Evolutionary conservation across 768 basidiomycete genomes (phyloP), one percentile per base, ranked within the genome.

Genomic region (Crassisporium funariophilum): DNA sequence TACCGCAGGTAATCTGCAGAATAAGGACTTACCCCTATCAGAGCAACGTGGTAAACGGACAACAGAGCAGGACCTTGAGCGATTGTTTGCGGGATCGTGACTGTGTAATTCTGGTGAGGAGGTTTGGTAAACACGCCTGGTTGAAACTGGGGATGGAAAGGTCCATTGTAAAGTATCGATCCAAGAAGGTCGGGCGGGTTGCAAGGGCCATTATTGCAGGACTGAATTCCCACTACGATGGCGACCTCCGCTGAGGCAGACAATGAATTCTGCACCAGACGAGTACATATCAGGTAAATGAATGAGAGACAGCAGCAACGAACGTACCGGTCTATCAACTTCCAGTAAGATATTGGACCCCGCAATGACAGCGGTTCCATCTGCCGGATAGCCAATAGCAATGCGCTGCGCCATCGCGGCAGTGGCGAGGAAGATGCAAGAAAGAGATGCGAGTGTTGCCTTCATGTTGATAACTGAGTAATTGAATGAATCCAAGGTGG

Each of bases 71-170:
- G 44, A 4, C 75, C 74, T 22, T 52, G 42, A 1, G 54, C 0
- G 7, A 58, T 13, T 3, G 16, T 36, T 19, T 60, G 38, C 1
- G 77, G 77, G 10, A 79, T 56, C 24, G 60, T 59, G 4, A 79
- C 64, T 3, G 72, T 69, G 47, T 76, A 74, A 52, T 77, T 76
- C 45, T 79, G 62, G 59, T 75, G 69, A 9, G 76, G 75, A 13
- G 66, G 68, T 45, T 65, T 62, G 33, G 15, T 31, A 1, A 58
- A 55, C 20, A 58, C 50, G 2, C 25, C 4, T 9, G 64, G 50
- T 15, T 70, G 57, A 46, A 52, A 60, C 46, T 70, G 52, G 0
- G 79, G 78, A 19, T 59, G 52, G 47, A 67, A 80, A 8, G 59
- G 59, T 13, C 78, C 79, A 34, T 69, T 72, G 59, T 76, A 79